A percentile compares a stretch with the other conserved stretches of the same genome.
These are phyloP conservation scores for Calonectria pseudoturangicola DNA, from an alignment of 2,329 filamentous ascomycete genomes.

Conservation along the genomic window DNA sequence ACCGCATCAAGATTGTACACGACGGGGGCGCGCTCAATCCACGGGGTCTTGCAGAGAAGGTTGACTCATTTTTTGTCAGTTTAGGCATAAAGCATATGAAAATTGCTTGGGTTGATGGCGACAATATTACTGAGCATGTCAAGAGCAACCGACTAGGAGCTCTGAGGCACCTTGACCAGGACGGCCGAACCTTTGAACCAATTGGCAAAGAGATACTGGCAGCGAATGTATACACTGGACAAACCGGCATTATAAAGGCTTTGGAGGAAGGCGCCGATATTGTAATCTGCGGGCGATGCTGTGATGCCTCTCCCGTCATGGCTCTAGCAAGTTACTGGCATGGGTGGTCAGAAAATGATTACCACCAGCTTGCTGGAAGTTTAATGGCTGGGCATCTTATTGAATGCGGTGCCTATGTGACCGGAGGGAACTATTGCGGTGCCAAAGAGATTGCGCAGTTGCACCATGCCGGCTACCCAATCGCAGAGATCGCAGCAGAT, in stretches of 20 bases:
- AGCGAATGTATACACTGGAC: conserved; percentile 71
- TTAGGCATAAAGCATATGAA: conserved; percentile 55
- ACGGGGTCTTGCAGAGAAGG: conserved; percentile 65
- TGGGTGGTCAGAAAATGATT: conserved; percentile 65
- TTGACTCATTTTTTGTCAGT: conserved; percentile 47
- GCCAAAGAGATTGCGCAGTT: conserved; percentile 50
- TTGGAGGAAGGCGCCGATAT: conserved; percentile 63
- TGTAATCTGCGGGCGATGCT: conserved; percentile 65
- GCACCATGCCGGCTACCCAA: conserved; percentile 64
- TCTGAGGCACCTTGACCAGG: conserved; percentile 45
- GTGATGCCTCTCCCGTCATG: conserved; percentile 69
- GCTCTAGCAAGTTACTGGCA: conserved; percentile 72
- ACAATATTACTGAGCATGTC: conserved; percentile 60
- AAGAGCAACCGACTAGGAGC: conserved; percentile 38
- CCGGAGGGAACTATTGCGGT: conserved; percentile 71
- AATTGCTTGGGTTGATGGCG: conserved; percentile 63
- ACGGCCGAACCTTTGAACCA: conserved; percentile 17
- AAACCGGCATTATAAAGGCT: conserved; percentile 63
- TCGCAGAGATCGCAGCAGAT: conserved; percentile 68
- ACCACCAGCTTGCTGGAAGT: conserved; percentile 67
- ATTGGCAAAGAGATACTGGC: conserved; percentile 44
- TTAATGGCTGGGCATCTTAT: conserved; percentile 70
- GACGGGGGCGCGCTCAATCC: conserved; percentile 76
- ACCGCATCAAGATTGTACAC: conserved; percentile 72
- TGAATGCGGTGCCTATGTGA: conserved; percentile 70